Base-by-base conservation (phyloP, 2,329 filamentous ascomycete genomes). In the Penicillium oxalicum region DNA sequence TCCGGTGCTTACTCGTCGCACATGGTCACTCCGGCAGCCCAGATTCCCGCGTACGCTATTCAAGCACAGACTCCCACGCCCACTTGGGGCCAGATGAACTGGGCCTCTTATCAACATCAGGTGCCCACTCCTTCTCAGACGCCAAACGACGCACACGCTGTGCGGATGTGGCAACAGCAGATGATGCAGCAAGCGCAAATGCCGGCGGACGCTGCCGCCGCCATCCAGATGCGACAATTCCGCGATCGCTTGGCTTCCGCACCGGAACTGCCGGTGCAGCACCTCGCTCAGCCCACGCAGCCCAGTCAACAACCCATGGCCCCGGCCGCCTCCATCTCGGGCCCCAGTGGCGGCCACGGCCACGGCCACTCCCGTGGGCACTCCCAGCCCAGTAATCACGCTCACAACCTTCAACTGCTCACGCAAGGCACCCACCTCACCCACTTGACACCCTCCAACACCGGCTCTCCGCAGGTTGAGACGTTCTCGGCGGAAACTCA, bases 161-260 rank as follows among this genome's bases (percentile, higher is more conserved):
- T 60, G 39, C 57, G 56, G 44, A 61, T 55, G 53, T 60, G 59
- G 59, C 60, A 60, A 52, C 56, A 60, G 40, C 55, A 59, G 42
- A 57, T 61, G 56, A 58, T 61, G 50, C 59, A 61, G 44, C 56
- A 61, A n/a, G 44, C 58, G 0, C 52, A 55, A 25, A 53, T 57
- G 46, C 49, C 55, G 12, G 38, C 44, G 35, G 48, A 56, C 33
- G 24, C 51, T 4, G 41, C 48, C 7, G 40, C 49, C 26, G 26
- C 53, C 3, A 46, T 49, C 41, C 54, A 59, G 44, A 62, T 57
- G 52, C 57, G 55, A 26, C 59, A 57, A 9, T 69, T 66, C 56
- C 53, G 66, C 47, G 62, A 68, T 38, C 65, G 66, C 4, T 50
- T 69, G 32, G 63, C 59, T 4, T 68, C 65, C 12, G 64, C 65